Conservation (phyloP, 306 rosid genomes). For the Betula pendula region DNA sequence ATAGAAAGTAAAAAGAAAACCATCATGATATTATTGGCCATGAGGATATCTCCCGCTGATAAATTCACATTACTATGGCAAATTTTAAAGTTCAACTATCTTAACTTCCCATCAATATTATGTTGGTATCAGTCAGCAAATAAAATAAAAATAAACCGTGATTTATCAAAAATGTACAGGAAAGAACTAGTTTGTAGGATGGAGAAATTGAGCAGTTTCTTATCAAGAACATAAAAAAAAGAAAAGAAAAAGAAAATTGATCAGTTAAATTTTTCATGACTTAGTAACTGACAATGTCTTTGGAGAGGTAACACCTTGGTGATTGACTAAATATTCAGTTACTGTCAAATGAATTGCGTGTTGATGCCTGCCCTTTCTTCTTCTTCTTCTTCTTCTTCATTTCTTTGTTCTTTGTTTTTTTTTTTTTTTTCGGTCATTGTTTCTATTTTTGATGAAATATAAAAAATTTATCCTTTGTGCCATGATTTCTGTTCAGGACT, state of each 20-base stretch:
- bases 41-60: neutral
- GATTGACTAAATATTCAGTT: neutral
- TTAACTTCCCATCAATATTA: neutral
- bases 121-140: neutral
- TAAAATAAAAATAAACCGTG: neutral
- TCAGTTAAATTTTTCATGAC: neutral
- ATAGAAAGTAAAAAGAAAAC: neutral
- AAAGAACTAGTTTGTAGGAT: neutral
- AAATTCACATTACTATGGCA: neutral
- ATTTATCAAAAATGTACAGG: neutral
- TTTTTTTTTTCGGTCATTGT: neutral
- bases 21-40: neutral
- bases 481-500: slow-evolving; percentile 50
- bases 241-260: too few relatives aligned
- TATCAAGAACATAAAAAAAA: too few relatives aligned
- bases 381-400: too few relatives aligned
- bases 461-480: neutral
- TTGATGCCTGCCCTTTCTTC: neutral
- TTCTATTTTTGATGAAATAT: slow-evolving; percentile 1
- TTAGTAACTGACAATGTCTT: neutral
- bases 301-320: neutral
- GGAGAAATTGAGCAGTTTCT: neutral
- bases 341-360: neutral
- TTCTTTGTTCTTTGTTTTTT: neutral
- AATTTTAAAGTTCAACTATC: neutral